phyloP scores from a whole-genome alignment of 1,139 yeast genomes.

The Barnettozyma hawaiiensis region DNA sequence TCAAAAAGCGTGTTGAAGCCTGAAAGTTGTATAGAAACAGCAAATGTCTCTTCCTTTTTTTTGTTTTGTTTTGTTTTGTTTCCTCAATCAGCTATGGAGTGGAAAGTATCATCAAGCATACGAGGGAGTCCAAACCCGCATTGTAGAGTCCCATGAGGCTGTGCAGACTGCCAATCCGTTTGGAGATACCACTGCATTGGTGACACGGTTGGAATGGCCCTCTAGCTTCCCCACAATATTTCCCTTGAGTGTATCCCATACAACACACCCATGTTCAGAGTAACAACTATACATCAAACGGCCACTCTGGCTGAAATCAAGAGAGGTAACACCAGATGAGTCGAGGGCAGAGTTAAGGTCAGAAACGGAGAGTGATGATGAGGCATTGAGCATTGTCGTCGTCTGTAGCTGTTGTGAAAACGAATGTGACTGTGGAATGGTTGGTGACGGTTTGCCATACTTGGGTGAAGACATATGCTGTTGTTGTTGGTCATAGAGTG shows the following conservation, averaged over 20 bases:
- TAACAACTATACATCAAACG: conserved; percentile 70
- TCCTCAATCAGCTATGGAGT: too few relatives aligned
- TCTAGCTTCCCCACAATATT: conserved; percentile 56
- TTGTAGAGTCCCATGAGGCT: conserved; percentile 65
- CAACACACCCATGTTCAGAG: conserved; percentile 66
- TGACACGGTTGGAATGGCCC: conserved; percentile 57
- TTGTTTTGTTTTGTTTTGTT: too few relatives aligned
- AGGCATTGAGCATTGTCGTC: conserved; percentile 6
- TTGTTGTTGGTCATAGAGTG: conserved; percentile 5
- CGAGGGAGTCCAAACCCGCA: conserved; percentile 57
- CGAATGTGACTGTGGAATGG: conserved; percentile 6
- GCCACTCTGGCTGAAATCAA: conserved; percentile 75
- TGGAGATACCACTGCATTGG: conserved; percentile 60
- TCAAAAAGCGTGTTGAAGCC: conserved; percentile 44
- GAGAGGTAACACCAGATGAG: conserved; percentile 58
- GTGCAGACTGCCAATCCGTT: conserved; percentile 74
- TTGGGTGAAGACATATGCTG: conserved; percentile 7
- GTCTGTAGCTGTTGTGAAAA: neutral
- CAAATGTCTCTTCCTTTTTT: neutral
- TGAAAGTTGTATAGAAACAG: neutral
- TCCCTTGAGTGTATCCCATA: conserved; percentile 74
- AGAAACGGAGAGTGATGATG: conserved; percentile 15
- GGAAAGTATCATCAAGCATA: conserved; percentile 26
- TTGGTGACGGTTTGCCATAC: conserved; percentile 6
- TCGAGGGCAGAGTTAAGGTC: conserved; percentile 38